These are phyloP conservation scores for Eucalyptus paniculata DNA, from an alignment of 345 rosid genomes.

Conservation along the genomic window DNA sequence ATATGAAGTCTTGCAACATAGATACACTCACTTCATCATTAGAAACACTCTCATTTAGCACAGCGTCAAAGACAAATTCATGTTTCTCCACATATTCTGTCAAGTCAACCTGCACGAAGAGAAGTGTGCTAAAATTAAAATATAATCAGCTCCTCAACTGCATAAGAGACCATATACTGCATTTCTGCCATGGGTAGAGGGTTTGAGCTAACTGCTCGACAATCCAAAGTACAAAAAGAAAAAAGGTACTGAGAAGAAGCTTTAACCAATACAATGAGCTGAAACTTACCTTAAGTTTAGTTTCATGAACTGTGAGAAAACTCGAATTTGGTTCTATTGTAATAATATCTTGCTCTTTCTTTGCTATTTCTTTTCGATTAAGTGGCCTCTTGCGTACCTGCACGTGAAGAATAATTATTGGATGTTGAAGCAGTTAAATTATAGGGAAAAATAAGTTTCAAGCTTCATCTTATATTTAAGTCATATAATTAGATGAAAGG, in stretches of 20 bases:
- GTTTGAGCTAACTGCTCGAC: background rate
- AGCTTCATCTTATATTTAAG: background rate
- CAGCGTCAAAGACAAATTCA: constrained; percentile 49
- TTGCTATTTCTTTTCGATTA: constrained; percentile 34
- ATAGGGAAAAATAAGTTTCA: background rate
- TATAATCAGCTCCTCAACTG: background rate
- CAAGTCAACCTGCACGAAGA: constrained; percentile 35
- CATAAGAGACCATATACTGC: background rate
- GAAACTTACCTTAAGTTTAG: constrained; percentile 34
- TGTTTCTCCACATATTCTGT: constrained; percentile 53
- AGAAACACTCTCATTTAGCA: constrained; percentile 35
- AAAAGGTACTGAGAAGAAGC: background rate
- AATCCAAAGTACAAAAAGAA: background rate
- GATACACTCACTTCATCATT: constrained; percentile 30
- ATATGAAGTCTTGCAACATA: background rate
- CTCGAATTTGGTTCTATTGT: constrained; percentile 24
- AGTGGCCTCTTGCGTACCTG: constrained; percentile 58
- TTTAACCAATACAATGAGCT: background rate
- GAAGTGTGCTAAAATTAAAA: background rate
- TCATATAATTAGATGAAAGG: background rate
- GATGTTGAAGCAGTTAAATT: background rate
- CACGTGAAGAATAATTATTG: background rate
- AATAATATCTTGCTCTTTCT: constrained; percentile 49
- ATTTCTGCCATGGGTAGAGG: background rate
- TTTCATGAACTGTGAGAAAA: constrained; percentile 37